A percentile compares a stretch with the other conserved stretches of the same genome.
Evolutionary conservation across 1,284 basidiomycete species (phyloP).

Genomic region (Sanguinoderma infundibulare): DNA sequence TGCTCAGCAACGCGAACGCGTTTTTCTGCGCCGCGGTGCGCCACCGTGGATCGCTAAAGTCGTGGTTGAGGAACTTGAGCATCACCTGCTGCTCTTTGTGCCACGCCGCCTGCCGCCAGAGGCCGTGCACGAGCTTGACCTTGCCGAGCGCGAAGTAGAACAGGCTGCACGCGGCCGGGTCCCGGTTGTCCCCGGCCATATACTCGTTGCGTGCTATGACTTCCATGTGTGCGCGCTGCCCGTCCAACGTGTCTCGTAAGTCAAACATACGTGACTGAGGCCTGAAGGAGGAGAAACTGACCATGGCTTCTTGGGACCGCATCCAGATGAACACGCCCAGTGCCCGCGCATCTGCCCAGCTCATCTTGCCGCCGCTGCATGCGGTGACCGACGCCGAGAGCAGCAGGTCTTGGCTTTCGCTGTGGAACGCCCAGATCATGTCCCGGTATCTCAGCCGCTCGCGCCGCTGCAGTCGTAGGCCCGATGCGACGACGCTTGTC

Average conservation of each 20-base stretch:
- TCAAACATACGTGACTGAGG: not conserved
- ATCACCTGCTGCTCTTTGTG: conserved; percentile 91
- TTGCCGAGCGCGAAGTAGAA: conserved; percentile 97
- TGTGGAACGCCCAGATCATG: conserved; percentile 95
- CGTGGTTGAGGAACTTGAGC: conserved; percentile 92
- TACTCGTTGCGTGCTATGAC: conserved; percentile 93
- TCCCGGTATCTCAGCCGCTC: conserved; percentile 87
- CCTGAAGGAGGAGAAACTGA: conserved; percentile 44
- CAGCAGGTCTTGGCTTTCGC: conserved; percentile 88
- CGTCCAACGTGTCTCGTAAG: not conserved
- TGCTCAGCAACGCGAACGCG: conserved; percentile 91
- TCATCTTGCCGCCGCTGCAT: conserved; percentile 79
- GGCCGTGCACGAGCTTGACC: conserved; percentile 86
- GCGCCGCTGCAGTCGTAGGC: conserved; percentile 54
- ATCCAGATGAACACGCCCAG: conserved; percentile 92
- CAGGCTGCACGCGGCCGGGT: conserved; percentile 89
- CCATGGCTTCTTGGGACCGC: conserved; percentile 75
- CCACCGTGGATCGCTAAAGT: conserved; percentile 89
- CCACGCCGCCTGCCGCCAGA: conserved; percentile 96
- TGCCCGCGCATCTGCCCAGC: conserved; percentile 86
- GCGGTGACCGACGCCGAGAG: conserved; percentile 72
- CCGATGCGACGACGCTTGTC: conserved; percentile 33
- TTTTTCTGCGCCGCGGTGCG: conserved; percentile 95
- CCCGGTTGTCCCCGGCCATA: conserved; percentile 82
- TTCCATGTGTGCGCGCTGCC: conserved; percentile 82